A percentile compares a stretch with the other conserved stretches of the same genome.
These are phyloP conservation scores for Pyrrhoderma lamaoense DNA, from an alignment of 1,284 basidiomycete genomes.

Conservation along the genomic window DNA sequence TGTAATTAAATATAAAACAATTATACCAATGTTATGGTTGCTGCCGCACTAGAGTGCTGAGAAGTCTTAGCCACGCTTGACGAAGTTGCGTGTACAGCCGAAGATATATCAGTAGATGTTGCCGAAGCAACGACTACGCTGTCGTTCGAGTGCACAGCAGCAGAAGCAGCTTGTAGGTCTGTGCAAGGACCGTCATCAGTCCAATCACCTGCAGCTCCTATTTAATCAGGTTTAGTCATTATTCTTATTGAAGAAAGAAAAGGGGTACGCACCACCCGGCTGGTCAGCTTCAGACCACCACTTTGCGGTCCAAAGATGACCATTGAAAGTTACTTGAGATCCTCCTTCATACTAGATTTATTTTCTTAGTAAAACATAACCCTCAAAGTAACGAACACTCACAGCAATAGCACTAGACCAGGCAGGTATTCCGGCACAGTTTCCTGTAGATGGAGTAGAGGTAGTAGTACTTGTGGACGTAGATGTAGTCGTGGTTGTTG, in stretches of 20 bases:
- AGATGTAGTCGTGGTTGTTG: slow-evolving; percentile 18
- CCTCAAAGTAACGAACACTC: neutral
- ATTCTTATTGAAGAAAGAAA: neutral
- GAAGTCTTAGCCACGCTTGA: too few species aligned
- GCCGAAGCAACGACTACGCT: too few species aligned
- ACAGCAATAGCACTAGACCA: slow-evolving; percentile 40
- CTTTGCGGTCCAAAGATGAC: slow-evolving; percentile 44
- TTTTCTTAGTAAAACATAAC: neutral
- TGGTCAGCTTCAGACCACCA: slow-evolving; percentile 55
- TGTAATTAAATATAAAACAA: too few species aligned
- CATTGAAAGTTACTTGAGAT: slow-evolving; percentile 19
- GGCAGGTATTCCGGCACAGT: slow-evolving; percentile 40
- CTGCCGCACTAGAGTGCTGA: too few species aligned
- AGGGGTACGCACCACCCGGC: slow-evolving; percentile 34
- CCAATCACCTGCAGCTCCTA: slow-evolving; percentile 11
- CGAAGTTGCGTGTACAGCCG: too few species aligned
- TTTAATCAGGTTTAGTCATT: neutral
- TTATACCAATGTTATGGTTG: too few species aligned
- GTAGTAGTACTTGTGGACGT: slow-evolving; percentile 23
- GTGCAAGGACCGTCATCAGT: slow-evolving; percentile 13
- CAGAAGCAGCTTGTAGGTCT: neutral
- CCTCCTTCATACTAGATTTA: slow-evolving; percentile 13
- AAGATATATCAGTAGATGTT: too few species aligned
- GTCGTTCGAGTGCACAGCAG: too few species aligned
- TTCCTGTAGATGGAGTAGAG: slow-evolving; percentile 27